Base-by-base conservation (phyloP, 495 filamentous ascomycete genomes). In the Poronia punctata region DNA sequence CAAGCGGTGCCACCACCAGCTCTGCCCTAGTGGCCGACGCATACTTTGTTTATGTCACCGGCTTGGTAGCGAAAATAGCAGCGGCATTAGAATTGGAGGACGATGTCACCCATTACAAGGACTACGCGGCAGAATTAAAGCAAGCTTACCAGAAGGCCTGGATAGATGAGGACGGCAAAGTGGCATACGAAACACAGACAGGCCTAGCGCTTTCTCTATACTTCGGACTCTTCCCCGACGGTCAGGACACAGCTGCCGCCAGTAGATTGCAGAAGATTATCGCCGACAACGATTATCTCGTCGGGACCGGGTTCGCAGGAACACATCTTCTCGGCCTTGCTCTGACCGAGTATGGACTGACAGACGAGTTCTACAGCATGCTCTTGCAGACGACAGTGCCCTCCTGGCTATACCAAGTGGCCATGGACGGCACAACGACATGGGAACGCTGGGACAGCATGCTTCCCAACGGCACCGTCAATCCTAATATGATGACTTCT, bases 361-460 rank as follows among this genome's bases (percentile, higher is more conserved):
- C 48, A 14, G 38, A 46, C 8, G 59, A 44, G 25, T 68, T 52
- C 29, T 62, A 62, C 38, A 37, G 40, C 17, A 62, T 62, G 59
- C 28, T 62, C 3, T 27, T 48, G 24, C 52, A 62, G 43, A 60
- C 59, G 15, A 45, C 40, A 7, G 52, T 64, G 11, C 67, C 73
- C 12, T 69, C 59, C 4, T 75, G 72, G 72, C 47, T 77, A 33
- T 75, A 71, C 49, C 71, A 68, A 9, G 58, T 78, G 8, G 52
- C 56, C 1, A 68, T 73, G 64, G 66, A 64, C 20, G 71, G 62
- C 0, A 78, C 75, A 0, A 74, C 72, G 2, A 69, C 70, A 2
- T 77, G 72, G 74, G 72, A 79, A 48, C 61, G 75, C 1, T 77
- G 75, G 75, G 71, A 77, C 45, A 67, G 62, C 16, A 64, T 79